Percentiles rank a stretch among this genome's conserved stretches.
Evolutionary conservation across 2,329 filamentous ascomycete species (phyloP).

Genomic region (Periconia sp.): DNA sequence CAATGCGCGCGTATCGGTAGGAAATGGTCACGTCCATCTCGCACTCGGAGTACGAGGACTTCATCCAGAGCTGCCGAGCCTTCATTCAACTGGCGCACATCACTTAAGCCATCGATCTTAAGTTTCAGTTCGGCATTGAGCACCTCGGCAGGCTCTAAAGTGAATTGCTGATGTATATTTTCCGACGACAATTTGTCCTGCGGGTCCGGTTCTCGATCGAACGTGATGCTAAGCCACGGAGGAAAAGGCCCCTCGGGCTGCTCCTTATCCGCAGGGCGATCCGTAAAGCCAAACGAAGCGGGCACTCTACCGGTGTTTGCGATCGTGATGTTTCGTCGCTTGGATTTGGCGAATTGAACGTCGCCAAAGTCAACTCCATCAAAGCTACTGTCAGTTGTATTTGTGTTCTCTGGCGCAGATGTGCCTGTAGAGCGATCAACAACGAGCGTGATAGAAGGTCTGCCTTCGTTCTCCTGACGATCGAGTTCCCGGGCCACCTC

Average conservation of each 20-base stretch:
- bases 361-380: slow-evolving; percentile 79
- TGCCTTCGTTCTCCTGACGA: slow-evolving; percentile 86
- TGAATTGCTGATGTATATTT: slow-evolving; percentile 59
- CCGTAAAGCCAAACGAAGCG: slow-evolving; percentile 80
- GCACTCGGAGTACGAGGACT: slow-evolving; percentile 83
- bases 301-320: slow-evolving; percentile 89
- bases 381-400: slow-evolving; percentile 45
- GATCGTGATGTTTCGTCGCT: slow-evolving; percentile 75
- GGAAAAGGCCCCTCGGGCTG: slow-evolving; percentile 54
- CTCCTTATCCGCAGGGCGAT: slow-evolving; percentile 64
- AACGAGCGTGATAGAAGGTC: slow-evolving; percentile 82
- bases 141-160: slow-evolving; percentile 84
- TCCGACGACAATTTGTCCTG: slow-evolving; percentile 31
- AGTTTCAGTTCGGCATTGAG: slow-evolving; percentile 72
- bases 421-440: slow-evolving; percentile 63
- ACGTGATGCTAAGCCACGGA: slow-evolving; percentile 73
- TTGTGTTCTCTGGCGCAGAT: slow-evolving; percentile 16
- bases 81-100: slow-evolving; percentile 75
- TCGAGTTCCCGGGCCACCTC: slow-evolving; percentile 90
- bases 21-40: slow-evolving; percentile 88
- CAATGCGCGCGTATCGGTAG: slow-evolving; percentile 79
- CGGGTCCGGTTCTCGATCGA: slow-evolving; percentile 60
- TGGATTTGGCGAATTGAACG: slow-evolving; percentile 71
- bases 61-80: slow-evolving; percentile 74
- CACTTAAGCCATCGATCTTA: slow-evolving; percentile 66